Evolutionary conservation across 331 rosid genomes (phyloP).

Genomic region (Phaseolus coccineus): DNA sequence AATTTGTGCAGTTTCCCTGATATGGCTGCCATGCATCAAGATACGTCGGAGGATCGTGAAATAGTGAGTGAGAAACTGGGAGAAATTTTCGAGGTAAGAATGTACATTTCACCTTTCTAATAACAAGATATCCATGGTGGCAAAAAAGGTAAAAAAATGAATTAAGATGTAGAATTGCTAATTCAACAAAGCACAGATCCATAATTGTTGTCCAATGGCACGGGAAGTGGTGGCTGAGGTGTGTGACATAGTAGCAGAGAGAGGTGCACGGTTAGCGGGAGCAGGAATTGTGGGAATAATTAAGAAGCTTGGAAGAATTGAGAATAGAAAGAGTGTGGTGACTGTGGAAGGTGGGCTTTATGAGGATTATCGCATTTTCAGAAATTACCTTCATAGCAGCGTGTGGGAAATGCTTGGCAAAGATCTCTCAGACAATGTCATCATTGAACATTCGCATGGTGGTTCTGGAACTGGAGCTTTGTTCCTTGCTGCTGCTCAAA

Average conservation of each 20-base stretch:
- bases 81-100: slow-evolving; percentile 64
- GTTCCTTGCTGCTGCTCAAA: slow-evolving; percentile 69
- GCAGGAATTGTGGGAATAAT: slow-evolving; percentile 74
- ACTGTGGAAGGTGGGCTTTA: slow-evolving; percentile 76
- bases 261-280: slow-evolving; percentile 68
- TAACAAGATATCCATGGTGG: background rate
- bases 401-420: slow-evolving; percentile 86
- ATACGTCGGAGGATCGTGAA: slow-evolving; percentile 67
- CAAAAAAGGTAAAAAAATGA: background rate
- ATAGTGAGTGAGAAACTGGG: slow-evolving; percentile 63
- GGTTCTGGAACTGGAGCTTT: slow-evolving; percentile 73
- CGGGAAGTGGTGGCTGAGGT: slow-evolving; percentile 68
- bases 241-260: slow-evolving; percentile 70
- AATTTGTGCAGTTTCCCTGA: slow-evolving; percentile 59
- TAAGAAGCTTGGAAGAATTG: slow-evolving; percentile 65
- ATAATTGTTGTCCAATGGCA: slow-evolving; percentile 47
- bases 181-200: slow-evolving; percentile 43
- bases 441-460: slow-evolving; percentile 71
- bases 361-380: slow-evolving; percentile 70
- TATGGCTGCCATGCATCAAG: slow-evolving; percentile 85
- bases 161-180: no score
- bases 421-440: slow-evolving; percentile 67
- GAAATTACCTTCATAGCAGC: slow-evolving; percentile 71
- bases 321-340: slow-evolving; percentile 60
- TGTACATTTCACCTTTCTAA: background rate